These are phyloP conservation scores for Annulohypoxylon bovei DNA, from an alignment of 495 filamentous ascomycete species.

Conservation along the genomic window DNA sequence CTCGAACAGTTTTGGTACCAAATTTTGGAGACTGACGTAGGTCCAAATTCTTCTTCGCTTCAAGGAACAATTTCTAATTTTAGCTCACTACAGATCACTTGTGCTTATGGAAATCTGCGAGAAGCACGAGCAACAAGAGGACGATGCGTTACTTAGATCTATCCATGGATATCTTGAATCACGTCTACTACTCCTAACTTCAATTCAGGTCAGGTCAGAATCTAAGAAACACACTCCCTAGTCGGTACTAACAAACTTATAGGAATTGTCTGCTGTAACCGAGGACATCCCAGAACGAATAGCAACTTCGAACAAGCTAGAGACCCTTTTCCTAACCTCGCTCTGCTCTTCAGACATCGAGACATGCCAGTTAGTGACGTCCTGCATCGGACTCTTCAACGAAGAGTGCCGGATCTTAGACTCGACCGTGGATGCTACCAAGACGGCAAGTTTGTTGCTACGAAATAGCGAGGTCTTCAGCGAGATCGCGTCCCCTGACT, in stretches of 20 bases:
- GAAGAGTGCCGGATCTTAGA: constrained; percentile 68
- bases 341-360: constrained; percentile 72
- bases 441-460: constrained; percentile 62
- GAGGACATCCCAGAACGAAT: constrained; percentile 62
- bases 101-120: constrained; percentile 63
- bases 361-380: constrained; percentile 68
- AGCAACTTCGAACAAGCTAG: constrained; percentile 60
- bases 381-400: constrained; percentile 69
- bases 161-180: constrained; percentile 64
- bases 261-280: constrained; percentile 59
- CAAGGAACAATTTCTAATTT: constrained; percentile 32
- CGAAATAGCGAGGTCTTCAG: constrained; percentile 68
- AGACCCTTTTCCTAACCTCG: constrained; percentile 67
- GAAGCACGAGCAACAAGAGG: constrained; percentile 53
- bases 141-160: constrained; percentile 54
- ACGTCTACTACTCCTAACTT: constrained; percentile 56
- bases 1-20: constrained; percentile 51
- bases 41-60: constrained; percentile 34
- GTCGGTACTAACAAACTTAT: constrained; percentile 17
- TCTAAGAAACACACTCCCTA: neutral
- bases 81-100: constrained; percentile 50
- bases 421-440: constrained; percentile 54
- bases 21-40: constrained; percentile 66
- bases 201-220: constrained; percentile 53
- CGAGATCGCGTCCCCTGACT: constrained; percentile 69